Evolutionary conservation across 78 protist species (phyloP).

Genomic region (Tieghemostelium lacteum): DNA sequence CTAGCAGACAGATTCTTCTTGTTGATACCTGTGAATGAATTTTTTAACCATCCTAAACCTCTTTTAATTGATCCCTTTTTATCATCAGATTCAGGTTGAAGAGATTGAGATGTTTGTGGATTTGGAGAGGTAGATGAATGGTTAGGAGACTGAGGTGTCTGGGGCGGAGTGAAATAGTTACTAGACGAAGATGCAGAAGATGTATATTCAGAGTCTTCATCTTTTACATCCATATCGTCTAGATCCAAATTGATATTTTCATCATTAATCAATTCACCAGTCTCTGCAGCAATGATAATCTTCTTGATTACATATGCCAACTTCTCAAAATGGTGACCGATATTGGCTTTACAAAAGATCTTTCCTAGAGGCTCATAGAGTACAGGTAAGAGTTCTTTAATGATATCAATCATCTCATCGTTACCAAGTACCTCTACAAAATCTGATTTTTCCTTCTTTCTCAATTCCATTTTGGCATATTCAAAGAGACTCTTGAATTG

Average conservation of each 20-base stretch:
- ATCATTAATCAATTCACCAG: conserved; percentile 42
- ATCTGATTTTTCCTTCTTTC: conserved; percentile 62
- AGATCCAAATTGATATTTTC: conserved; percentile 15
- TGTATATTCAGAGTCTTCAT: not conserved
- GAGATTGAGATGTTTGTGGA: not conserved
- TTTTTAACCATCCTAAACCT: conserved; percentile 51
- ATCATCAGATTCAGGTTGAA: not conserved
- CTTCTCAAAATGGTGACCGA: conserved; percentile 66
- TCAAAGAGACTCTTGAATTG: conserved; percentile 54
- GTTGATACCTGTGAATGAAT: no score
- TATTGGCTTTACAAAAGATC: conserved; percentile 61
- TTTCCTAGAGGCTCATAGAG: conserved; percentile 75
- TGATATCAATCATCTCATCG: conserved; percentile 70
- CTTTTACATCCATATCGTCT: conserved; percentile 20
- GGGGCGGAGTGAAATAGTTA: not conserved
- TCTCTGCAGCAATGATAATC: conserved; percentile 60
- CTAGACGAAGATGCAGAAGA: not conserved
- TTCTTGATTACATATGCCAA: conserved; percentile 52
- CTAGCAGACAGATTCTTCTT: not conserved
- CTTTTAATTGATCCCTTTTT: conserved; percentile 10
- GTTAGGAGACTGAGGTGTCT: not conserved
- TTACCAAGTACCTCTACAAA: conserved; percentile 57
- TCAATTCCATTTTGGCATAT: conserved; percentile 55
- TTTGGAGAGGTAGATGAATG: not conserved
- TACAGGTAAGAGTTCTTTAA: conserved; percentile 60